A percentile compares a stretch with the other conserved stretches of the same genome.
Evolutionary conservation across 1,139 yeast genomes (phyloP).

Genomic region (Candida smagusa): DNA sequence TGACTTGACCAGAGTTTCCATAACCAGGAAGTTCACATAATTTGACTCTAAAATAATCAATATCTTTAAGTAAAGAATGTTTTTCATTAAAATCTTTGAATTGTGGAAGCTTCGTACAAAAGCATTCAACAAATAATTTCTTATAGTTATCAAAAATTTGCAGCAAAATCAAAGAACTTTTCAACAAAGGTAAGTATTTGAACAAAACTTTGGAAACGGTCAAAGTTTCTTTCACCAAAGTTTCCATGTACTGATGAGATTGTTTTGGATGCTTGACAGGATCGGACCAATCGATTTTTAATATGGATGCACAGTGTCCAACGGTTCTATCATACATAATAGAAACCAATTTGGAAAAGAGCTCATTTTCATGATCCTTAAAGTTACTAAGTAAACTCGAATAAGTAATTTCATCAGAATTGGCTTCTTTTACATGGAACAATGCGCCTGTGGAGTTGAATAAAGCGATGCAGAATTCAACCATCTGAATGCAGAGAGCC

Average conservation of each 20-base stretch:
- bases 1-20: conserved; percentile 62
- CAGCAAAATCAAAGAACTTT: conserved; percentile 49
- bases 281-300: conserved; percentile 49
- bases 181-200: conserved; percentile 53
- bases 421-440: conserved; percentile 9
- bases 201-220: conserved; percentile 61
- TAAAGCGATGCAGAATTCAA: conserved; percentile 37
- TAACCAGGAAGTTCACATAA: conserved; percentile 60
- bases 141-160: conserved; percentile 63
- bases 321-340: conserved; percentile 67
- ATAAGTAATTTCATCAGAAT: conserved; percentile 38
- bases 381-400: conserved; percentile 31
- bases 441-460: conserved; percentile 18
- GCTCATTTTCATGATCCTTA: conserved; percentile 62
- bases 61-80: conserved; percentile 54
- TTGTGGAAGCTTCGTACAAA: conserved; percentile 46
- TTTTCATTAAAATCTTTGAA: conserved; percentile 54
- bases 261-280: conserved; percentile 41
- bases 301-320: conserved; percentile 45
- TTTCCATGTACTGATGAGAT: conserved; percentile 63
- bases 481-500: conserved; percentile 63
- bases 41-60: conserved; percentile 63
- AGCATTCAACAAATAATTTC: conserved; percentile 52
- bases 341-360: conserved; percentile 63
- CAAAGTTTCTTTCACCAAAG: conserved; percentile 61